Percentiles rank a stretch among this genome's conserved stretches.
These are phyloP conservation scores for Suillus lakei DNA, from an alignment of 768 basidiomycete species.

Conservation along the genomic window DNA sequence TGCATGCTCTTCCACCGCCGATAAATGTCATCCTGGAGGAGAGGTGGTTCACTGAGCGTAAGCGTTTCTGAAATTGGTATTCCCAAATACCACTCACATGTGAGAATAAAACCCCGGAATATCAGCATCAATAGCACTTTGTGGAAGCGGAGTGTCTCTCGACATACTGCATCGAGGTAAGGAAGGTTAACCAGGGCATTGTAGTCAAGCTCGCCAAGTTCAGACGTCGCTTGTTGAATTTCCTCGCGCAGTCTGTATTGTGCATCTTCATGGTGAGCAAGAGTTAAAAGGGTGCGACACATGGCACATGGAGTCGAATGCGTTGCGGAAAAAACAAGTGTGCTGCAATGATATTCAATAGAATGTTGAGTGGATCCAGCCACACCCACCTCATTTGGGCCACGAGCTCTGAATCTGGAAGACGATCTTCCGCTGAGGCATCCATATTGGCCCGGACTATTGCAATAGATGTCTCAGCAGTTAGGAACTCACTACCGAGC, in stretches of 20 bases:
- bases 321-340: conserved; percentile 54
- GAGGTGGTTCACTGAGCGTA: not conserved
- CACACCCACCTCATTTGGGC: conserved; percentile 53
- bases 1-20: conserved; percentile 50
- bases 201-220: conserved; percentile 30
- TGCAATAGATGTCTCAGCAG: not conserved
- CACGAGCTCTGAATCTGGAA: conserved; percentile 49
- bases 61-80: not conserved
- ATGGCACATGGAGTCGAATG: conserved; percentile 54
- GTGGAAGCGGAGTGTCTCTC: conserved; percentile 49
- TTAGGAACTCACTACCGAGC: not conserved
- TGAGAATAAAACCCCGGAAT: conserved; percentile 52
- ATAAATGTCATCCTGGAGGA: conserved; percentile 50
- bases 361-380: conserved; percentile 4
- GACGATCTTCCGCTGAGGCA: conserved; percentile 37
- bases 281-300: conserved; percentile 45
- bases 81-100: conserved; percentile 40
- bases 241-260: conserved; percentile 46
- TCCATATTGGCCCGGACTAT: conserved; percentile 44
- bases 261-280: conserved; percentile 42
- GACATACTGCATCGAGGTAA: conserved; percentile 50
- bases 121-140: conserved; percentile 39
- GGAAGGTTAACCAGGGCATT: conserved; percentile 44
- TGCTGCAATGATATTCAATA: conserved; percentile 32
- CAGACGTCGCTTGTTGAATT: conserved; percentile 29